Evolutionary conservation across 176 grass and related monocot genomes (phyloP).

Genomic region (Echinochloa phyllopogon): DNA sequence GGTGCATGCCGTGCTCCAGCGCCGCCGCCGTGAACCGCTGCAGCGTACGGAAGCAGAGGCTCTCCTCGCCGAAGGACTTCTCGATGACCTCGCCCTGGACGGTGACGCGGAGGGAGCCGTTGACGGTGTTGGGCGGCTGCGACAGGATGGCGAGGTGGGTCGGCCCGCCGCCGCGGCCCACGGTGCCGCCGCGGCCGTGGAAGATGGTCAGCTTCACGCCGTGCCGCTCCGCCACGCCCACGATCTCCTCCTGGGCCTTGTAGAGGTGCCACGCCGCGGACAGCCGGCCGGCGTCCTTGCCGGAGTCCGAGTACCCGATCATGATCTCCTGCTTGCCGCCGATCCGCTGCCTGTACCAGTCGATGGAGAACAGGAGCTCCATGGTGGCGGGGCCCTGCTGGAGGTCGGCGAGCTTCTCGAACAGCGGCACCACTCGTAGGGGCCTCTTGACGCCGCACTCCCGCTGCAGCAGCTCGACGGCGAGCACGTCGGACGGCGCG

Average conservation of each 20-base stretch:
- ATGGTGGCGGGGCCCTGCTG: constrained; percentile 38
- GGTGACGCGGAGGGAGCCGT: constrained; percentile 85
- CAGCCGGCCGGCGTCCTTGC: constrained; percentile 79
- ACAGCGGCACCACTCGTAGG: constrained; percentile 65
- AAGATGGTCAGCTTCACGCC: constrained; percentile 84
- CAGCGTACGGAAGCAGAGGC: constrained; percentile 79
- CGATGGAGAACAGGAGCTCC: constrained; percentile 65
- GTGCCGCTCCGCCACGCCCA: constrained; percentile 66
- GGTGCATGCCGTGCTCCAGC: constrained; percentile 88
- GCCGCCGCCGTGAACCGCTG: constrained; percentile 87
- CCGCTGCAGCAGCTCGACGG: constrained; percentile 74
- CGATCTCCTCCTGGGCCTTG: constrained; percentile 77
- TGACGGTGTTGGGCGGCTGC: constrained; percentile 78
- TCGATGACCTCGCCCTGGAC: constrained; percentile 93
- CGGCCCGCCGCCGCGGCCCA: constrained; percentile 77
- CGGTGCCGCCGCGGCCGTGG: constrained; percentile 78
- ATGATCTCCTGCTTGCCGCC: constrained; percentile 80
- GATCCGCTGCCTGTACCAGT: constrained; percentile 75
- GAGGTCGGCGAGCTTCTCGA: constrained; percentile 47
- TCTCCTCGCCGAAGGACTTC: constrained; percentile 81
- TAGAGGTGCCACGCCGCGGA: constrained; percentile 88
- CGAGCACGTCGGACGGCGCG: constrained; percentile 75
- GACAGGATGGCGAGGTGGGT: constrained; percentile 89
- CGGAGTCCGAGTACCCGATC: constrained; percentile 88
- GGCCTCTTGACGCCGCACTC: constrained; percentile 63